phyloP scores from a whole-genome alignment of 2,329 filamentous ascomycete genomes.

The Beauveria sp. region DNA sequence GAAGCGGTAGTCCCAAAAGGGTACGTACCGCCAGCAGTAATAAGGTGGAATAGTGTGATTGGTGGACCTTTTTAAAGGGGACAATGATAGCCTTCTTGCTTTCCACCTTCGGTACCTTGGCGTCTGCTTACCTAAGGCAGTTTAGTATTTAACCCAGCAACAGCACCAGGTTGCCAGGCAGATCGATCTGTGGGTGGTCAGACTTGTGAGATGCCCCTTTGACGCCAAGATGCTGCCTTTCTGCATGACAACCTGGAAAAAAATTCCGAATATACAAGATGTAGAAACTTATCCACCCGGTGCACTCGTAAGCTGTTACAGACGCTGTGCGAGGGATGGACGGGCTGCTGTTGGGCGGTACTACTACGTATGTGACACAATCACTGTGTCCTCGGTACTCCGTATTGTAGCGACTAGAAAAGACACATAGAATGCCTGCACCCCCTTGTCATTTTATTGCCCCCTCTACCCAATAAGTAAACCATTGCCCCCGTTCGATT shows the following conservation, averaged over 20 bases:
- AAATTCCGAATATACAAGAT: too few relatives aligned
- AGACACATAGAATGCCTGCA: background rate
- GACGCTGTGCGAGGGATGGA: background rate
- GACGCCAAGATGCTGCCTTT: background rate
- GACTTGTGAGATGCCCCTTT: background rate
- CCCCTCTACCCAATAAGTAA: too few relatives aligned
- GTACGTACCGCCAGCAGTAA: background rate
- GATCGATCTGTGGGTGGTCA: conserved; percentile 1
- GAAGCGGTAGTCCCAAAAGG: conserved; percentile 1
- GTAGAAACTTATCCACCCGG: background rate
- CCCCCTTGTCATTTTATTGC: background rate
- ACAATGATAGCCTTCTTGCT: background rate
- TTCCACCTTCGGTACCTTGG: too few relatives aligned
- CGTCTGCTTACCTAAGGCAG: too few relatives aligned
- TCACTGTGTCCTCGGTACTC: background rate
- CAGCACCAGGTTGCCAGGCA: background rate
- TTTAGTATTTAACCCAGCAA: too few relatives aligned
- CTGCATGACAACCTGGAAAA: too few relatives aligned
- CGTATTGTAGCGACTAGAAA: background rate
- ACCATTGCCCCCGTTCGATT: background rate
- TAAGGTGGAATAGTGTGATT: background rate
- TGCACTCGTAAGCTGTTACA: background rate
- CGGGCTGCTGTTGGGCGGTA: background rate
- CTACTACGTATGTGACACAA: background rate
- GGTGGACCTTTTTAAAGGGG: background rate